Conservation (phyloP, 768 basidiomycete genomes). For the Suillus paluster region DNA sequence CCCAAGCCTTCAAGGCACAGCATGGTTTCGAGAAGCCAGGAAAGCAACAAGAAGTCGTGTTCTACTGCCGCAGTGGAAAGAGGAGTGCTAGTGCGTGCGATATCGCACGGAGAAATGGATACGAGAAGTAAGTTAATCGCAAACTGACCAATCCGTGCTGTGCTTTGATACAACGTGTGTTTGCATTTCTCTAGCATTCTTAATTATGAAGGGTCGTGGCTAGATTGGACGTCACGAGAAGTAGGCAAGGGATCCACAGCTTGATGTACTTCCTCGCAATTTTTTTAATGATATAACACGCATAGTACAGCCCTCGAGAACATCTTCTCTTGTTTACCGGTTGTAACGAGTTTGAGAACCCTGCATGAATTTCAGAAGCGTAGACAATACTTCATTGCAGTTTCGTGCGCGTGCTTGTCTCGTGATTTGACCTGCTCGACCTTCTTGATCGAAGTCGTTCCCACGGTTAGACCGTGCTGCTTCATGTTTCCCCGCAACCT, state of each 20-base stretch:
- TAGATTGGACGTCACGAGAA: slow-evolving; percentile 76
- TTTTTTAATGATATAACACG: background rate
- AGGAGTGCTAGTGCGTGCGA: slow-evolving; percentile 84
- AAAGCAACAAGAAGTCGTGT: slow-evolving; percentile 74
- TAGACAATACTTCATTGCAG: background rate
- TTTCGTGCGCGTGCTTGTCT: background rate
- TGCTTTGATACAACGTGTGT: slow-evolving; percentile 1
- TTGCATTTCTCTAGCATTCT: slow-evolving; percentile 44
- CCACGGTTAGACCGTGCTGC: background rate
- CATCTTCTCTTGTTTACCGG: background rate
- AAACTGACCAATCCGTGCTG: slow-evolving; percentile 1
- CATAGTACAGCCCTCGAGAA: slow-evolving; percentile 5
- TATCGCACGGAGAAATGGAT: slow-evolving; percentile 81
- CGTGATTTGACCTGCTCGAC: background rate
- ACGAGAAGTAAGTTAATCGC: slow-evolving; percentile 61
- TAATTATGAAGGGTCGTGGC: slow-evolving; percentile 89
- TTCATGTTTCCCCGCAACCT: slow-evolving; percentile 11
- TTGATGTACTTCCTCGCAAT: slow-evolving; percentile 10
- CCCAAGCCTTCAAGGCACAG: slow-evolving; percentile 60
- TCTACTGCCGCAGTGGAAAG: slow-evolving; percentile 91
- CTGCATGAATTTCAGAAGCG: background rate
- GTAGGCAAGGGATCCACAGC: slow-evolving; percentile 37
- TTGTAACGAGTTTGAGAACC: background rate
- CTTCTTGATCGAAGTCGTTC: background rate
- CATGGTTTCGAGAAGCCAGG: slow-evolving; percentile 79